Percentiles rank a stretch among this genome's conserved stretches.
phyloP scores from a whole-genome alignment of 1,139 yeast genomes.

The Lizanozyma gosingica region DNA sequence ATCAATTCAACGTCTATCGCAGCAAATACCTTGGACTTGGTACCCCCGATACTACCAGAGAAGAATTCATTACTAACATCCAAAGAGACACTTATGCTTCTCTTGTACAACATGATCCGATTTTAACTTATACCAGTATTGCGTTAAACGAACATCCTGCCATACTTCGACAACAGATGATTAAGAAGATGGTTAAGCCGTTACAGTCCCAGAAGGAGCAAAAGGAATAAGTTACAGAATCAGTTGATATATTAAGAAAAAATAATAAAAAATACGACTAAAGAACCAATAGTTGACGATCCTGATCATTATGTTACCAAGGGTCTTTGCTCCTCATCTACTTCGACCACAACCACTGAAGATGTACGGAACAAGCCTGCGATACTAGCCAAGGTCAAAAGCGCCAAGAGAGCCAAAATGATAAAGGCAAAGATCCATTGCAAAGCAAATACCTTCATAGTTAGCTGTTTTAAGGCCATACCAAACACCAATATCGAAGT shows the following conservation, averaged over 20 bases:
- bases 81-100: conserved; percentile 70
- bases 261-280: too few species aligned
- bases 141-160: conserved; percentile 49
- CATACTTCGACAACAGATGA: conserved; percentile 38
- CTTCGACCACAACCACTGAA: neutral
- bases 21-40: neutral
- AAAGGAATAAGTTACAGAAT: too few species aligned
- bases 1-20: neutral
- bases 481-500: conserved; percentile 53
- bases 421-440: conserved; percentile 80
- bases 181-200: conserved; percentile 54
- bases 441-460: conserved; percentile 59
- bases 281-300: too few species aligned
- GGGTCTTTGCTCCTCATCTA: neutral
- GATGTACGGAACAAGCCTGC: conserved; percentile 8
- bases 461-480: conserved; percentile 60
- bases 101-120: conserved; percentile 58
- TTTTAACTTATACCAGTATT: conserved; percentile 59
- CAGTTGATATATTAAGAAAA: too few species aligned
- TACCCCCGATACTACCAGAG: neutral
- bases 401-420: conserved; percentile 36
- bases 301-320: neutral
- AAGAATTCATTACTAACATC: conserved; percentile 50
- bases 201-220: too few species aligned
- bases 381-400: conserved; percentile 40